A percentile compares a stretch with the other conserved stretches of the same genome.
These are phyloP conservation scores for Kitagawia praeruptora DNA, from an alignment of 129 eudicot species.

Conservation along the genomic window DNA sequence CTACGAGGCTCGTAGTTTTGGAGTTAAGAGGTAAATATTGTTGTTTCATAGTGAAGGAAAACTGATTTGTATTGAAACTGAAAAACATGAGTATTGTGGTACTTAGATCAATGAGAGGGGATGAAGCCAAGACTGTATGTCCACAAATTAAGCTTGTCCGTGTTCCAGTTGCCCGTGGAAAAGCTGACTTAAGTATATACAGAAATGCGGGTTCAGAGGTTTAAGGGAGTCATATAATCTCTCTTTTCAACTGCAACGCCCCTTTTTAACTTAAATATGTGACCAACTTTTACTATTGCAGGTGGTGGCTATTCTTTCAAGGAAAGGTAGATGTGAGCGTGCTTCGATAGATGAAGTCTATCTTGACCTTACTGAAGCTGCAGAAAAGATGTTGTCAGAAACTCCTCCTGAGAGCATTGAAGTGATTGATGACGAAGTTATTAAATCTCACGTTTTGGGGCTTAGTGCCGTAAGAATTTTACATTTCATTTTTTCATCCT, in stretches of 20 bases:
- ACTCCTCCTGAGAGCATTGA: slow-evolving; percentile 54
- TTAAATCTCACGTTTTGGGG: slow-evolving; percentile 76
- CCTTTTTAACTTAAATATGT: slow-evolving; percentile 1
- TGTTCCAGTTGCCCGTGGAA: slow-evolving; percentile 94
- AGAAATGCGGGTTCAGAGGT: slow-evolving; percentile 99
- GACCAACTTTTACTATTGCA: slow-evolving; percentile 22
- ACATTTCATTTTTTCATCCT: neutral
- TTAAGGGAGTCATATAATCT: slow-evolving; percentile 4
- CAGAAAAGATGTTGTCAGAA: slow-evolving; percentile 73
- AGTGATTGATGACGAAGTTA: slow-evolving; percentile 62
- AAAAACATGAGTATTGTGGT: slow-evolving; percentile 3
- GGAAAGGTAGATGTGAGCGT: slow-evolving; percentile 88
- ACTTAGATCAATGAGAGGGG: slow-evolving; percentile 88
- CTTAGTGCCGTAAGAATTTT: slow-evolving; percentile 33
- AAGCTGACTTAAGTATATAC: slow-evolving; percentile 80
- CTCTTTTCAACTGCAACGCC: neutral
- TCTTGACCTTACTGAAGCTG: slow-evolving; percentile 90
- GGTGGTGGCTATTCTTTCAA: slow-evolving; percentile 89
- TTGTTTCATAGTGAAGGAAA: neutral
- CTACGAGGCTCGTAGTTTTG: slow-evolving; percentile 80
- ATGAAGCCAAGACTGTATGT: slow-evolving; percentile 81
- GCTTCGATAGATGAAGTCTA: slow-evolving; percentile 99
- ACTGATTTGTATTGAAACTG: neutral
- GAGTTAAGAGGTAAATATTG: slow-evolving; percentile 69
- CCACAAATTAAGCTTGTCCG: slow-evolving; percentile 81